Base-by-base conservation (phyloP, 768 basidiomycete species). In the Collybia sordida region DNA sequence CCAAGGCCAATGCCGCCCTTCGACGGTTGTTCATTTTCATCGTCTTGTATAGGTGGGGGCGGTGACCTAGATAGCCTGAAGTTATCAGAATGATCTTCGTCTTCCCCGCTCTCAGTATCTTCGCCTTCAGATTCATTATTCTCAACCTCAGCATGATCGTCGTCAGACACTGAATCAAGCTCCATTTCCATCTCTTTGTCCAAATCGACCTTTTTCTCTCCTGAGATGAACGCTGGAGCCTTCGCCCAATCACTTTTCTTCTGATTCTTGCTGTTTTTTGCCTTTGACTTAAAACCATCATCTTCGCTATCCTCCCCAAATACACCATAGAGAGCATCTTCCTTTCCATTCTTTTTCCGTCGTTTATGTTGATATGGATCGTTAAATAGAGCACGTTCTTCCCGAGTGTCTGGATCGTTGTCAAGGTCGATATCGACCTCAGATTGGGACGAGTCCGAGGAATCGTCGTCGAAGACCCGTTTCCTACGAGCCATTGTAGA, bases 281-380 rank as follows among this genome's bases (percentile, higher is more conserved):
- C 25, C 53, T 55, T 17, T 51, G 56, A 17, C n/a, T 54, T 63
- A 40, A 59, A 59, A 21, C 67, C 73, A 44, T 86, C 88, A 18
- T 85, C 80, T 19, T 88, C 86, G 55, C 83, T 86, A 47, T 88
- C 82, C 4, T 83, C 81, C 1, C 72, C 87, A 66, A 89, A 91
- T 0, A 88, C 71, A 3, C 90, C 90, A 59, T 90, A 90, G n/a
- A 83, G 66, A 1, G 83, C 83, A 52, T 86, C 85, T 47, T 93
- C 88, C 61, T 85, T 86, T 21, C 74, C 82, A 49, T 81, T 75
- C 65, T 68, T 82, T 53, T 83, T 74, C 52, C 83, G 77, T 48
- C 83, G 79, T 63, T 90, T 92, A 58, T 78, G 72, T 54, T 80
- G 71, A 69, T 91, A 91, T 3, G 90, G 89, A 53, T 90, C 80